Evolutionary conservation across 2,329 filamentous ascomycete genomes (phyloP), one percentile per base, ranked within the genome.

Genomic region (Aspergillus clavatus): DNA sequence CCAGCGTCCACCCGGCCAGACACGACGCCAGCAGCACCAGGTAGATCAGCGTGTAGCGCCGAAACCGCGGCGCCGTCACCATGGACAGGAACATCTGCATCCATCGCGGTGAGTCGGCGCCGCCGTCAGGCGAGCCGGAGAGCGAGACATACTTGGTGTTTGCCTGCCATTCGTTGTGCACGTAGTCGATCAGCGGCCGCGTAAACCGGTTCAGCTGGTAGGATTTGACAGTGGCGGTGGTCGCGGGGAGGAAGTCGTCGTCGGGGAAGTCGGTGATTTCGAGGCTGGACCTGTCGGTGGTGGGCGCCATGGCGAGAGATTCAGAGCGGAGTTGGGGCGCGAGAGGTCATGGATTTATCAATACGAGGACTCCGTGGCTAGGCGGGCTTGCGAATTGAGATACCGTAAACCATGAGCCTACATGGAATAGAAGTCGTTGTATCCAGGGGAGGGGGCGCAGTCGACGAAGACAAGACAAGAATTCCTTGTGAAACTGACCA

Each of bases 1-100:
- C 46, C 19, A 55, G 50, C 33, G 55, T 51, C 70, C 70, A 72
- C 10, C 58, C 59, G 4, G 56, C 36, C 50, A 54, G 65, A 37
- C 56, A 63, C 4, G 63, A 45, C 6, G 62, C 31, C 26, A 69
- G 47, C 8, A 72, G 49, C 7, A 61, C 35, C 19, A 66, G 37
- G 46, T 67, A 71, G 19, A 67, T 56, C 27, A 67, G 43, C 14
- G 66, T 50, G 45, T 65, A 70, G 47, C 70, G 66, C 37, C 69
- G 64, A 44, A 73, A 67, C 16, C 66, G 65, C 16, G 70, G 71
- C 4, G 68, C 69, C 10, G 63, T 61, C 28, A 66, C 46, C 27
- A 72, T 52, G 10, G 66, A 62, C 36, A 58, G 35, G 33, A 54
- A 47, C 45, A 62, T 62, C 44, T 60, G 54, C 7, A 56, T 10